Evolutionary conservation across 164 flowering plant species (phyloP).

Genomic region (Vitis cinerea): DNA sequence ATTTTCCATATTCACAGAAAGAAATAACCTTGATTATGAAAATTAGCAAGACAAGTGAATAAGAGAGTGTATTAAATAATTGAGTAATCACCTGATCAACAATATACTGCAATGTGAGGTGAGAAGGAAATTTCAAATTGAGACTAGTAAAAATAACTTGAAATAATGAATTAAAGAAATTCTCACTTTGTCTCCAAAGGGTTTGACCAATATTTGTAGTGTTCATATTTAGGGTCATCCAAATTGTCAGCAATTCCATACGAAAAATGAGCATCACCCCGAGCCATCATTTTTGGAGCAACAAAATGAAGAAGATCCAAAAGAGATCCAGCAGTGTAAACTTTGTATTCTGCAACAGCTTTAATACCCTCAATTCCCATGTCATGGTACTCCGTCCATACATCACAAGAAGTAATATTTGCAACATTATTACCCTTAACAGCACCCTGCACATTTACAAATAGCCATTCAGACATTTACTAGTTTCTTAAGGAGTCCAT

Average conservation of each 20-base stretch:
- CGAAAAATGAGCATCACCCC: constrained; percentile 77
- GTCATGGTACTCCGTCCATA: constrained; percentile 42
- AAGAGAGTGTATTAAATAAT: no score
- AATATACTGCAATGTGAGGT: no score
- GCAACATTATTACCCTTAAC: constrained; percentile 25
- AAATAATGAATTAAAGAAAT: neutral
- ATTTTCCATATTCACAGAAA: no score
- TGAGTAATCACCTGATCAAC: no score
- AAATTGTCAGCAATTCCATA: constrained; percentile 83
- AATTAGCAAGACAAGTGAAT: no score
- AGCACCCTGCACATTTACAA: constrained; percentile 38
- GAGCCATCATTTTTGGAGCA: constrained; percentile 91
- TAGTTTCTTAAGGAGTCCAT: no score
- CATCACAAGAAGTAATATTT: constrained; percentile 27
- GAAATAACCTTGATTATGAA: no score
- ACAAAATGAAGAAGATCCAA: constrained; percentile 72
- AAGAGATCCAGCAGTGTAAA: constrained; percentile 65
- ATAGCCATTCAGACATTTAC: no score
- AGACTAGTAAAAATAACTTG: neutral
- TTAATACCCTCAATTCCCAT: constrained; percentile 35
- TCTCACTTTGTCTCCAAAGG: constrained; percentile 85
- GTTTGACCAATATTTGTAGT: constrained; percentile 88
- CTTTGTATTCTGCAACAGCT: constrained; percentile 53
- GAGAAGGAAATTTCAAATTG: neutral
- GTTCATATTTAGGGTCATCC: constrained; percentile 73